Conservation (phyloP, 2,329 filamentous ascomycete species). For the Stromatinia cepivora region DNA sequence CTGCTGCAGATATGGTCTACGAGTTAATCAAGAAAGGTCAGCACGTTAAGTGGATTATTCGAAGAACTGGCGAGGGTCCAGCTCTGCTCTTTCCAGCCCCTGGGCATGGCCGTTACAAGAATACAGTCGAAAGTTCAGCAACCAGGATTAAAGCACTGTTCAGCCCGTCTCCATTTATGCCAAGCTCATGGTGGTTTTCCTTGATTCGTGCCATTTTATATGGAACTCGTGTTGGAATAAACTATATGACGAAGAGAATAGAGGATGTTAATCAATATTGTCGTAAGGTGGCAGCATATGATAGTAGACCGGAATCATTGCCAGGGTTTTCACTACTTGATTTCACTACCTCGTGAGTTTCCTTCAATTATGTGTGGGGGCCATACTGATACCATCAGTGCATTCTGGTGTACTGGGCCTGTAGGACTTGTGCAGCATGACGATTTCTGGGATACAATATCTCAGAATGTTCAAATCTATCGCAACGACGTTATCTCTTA, state of each 20-base stretch:
- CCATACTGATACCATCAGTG: constrained; percentile 1
- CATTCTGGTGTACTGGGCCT: constrained; percentile 37
- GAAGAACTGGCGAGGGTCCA: constrained; percentile 19
- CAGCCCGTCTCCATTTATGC: constrained; percentile 18
- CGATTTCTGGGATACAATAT: constrained; percentile 37
- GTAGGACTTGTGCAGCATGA: constrained; percentile 37
- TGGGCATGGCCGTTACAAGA: constrained; percentile 15
- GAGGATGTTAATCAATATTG: constrained; percentile 1
- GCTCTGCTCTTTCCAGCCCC: constrained; percentile 8
- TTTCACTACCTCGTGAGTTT: constrained; percentile 18
- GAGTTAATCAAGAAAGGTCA: constrained; percentile 7
- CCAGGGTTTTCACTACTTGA: neutral
- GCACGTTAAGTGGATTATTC: constrained; percentile 15
- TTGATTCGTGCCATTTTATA: neutral
- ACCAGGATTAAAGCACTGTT: constrained; percentile 10
- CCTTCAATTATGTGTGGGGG: neutral
- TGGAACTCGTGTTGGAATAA: constrained; percentile 2
- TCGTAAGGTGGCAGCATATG: constrained; percentile 4
- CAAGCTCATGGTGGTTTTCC: neutral
- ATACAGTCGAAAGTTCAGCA: constrained; percentile 26
- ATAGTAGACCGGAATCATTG: neutral
- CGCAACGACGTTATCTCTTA: constrained; percentile 27
- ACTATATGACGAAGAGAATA: constrained; percentile 12
- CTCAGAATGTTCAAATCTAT: constrained; percentile 28
- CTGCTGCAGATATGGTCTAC: constrained; percentile 21